These are phyloP conservation scores for Talaromyces sp. DNA, from an alignment of 2,329 filamentous ascomycete genomes.

Conservation along the genomic window DNA sequence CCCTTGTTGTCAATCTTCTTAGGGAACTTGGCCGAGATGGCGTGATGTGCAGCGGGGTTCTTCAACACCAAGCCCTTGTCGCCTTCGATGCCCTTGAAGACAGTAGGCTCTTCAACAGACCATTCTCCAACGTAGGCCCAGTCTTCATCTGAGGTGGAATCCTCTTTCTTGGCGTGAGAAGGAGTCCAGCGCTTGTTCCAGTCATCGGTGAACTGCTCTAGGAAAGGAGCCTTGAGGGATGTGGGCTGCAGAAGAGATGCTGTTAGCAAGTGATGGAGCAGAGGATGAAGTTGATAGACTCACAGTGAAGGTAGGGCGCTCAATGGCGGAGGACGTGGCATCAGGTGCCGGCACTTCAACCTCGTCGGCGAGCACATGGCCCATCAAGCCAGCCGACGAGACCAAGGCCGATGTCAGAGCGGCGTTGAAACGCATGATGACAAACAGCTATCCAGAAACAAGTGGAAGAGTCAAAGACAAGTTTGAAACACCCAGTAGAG, in stretches of 20 bases:
- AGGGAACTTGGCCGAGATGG: constrained; percentile 97
- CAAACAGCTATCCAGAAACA: constrained; percentile 18
- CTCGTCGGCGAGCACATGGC: constrained; percentile 64
- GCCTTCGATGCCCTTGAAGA: constrained; percentile 87
- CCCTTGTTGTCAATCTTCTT: constrained; percentile 96
- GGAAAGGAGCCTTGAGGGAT: constrained; percentile 83
- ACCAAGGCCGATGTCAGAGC: constrained; percentile 67
- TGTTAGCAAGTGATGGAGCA: constrained; percentile 9
- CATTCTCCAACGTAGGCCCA: constrained; percentile 98
- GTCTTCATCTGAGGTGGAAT: constrained; percentile 74
- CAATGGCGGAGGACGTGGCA: constrained; percentile 57
- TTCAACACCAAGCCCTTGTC: constrained; percentile 98
- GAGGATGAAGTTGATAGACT: constrained; percentile 40
- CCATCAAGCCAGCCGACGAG: constrained; percentile 65
- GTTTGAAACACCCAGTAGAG: constrained; percentile 12
- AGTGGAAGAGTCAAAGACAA: constrained; percentile 16
- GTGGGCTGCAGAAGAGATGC: constrained; percentile 64
- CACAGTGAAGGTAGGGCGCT: constrained; percentile 84
- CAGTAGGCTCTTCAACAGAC: constrained; percentile 88
- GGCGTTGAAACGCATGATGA: constrained; percentile 79
- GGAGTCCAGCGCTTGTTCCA: constrained; percentile 93
- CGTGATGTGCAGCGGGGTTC: constrained; percentile 96
- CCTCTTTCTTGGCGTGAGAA: constrained; percentile 95
- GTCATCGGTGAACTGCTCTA: constrained; percentile 97
- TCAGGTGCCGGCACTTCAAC: constrained; percentile 57